These are phyloP conservation scores for Phytopythium kandeliae DNA, from an alignment of 352 stramenopile genomes.

Conservation along the genomic window DNA sequence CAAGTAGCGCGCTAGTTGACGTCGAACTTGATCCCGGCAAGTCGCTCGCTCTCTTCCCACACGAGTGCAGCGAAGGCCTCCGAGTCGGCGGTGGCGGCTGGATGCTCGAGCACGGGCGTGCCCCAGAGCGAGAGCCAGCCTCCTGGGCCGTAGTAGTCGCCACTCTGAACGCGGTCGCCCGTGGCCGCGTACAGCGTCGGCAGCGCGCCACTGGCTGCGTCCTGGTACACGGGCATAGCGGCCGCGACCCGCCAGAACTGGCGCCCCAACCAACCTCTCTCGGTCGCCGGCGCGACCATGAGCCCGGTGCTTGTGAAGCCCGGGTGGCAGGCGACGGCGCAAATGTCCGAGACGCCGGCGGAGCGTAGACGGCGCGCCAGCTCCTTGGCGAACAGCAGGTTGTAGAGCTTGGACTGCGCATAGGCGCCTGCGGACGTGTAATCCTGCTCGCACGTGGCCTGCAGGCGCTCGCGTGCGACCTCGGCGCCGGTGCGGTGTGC, in stretches of 20 bases:
- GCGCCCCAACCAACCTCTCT: slow-evolving; percentile 10
- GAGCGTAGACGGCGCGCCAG: slow-evolving; percentile 21
- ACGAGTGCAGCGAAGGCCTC: slow-evolving; percentile 7
- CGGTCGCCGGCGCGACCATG: slow-evolving; percentile 5
- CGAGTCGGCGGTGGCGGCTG: slow-evolving; percentile 7
- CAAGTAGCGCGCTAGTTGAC: slow-evolving; percentile 10
- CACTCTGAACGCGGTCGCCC: slow-evolving; percentile 15
- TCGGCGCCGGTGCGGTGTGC: slow-evolving; percentile 13
- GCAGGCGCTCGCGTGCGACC: slow-evolving; percentile 9
- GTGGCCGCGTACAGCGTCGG: slow-evolving; percentile 39
- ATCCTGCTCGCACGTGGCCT: slow-evolving; percentile 15
- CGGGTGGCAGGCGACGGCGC: slow-evolving; percentile 3
- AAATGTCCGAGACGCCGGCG: background rate
- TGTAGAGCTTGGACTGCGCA: slow-evolving; percentile 28
- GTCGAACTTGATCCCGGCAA: slow-evolving; percentile 18
- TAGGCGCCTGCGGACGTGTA: slow-evolving; percentile 22
- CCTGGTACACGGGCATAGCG: slow-evolving; percentile 9
- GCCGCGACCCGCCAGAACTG: slow-evolving; percentile 4
- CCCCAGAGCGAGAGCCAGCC: slow-evolving; percentile 26
- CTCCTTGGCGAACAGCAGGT: slow-evolving; percentile 31
- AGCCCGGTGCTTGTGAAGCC: slow-evolving; percentile 13
- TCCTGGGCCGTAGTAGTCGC: slow-evolving; percentile 41
- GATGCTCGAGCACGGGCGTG: slow-evolving; percentile 19
- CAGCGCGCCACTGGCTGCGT: slow-evolving; percentile 20
- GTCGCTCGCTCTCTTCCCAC: slow-evolving; percentile 22